Conservation (phyloP, 2,329 filamentous ascomycete species). For the Phyllosticta citriasiana region DNA sequence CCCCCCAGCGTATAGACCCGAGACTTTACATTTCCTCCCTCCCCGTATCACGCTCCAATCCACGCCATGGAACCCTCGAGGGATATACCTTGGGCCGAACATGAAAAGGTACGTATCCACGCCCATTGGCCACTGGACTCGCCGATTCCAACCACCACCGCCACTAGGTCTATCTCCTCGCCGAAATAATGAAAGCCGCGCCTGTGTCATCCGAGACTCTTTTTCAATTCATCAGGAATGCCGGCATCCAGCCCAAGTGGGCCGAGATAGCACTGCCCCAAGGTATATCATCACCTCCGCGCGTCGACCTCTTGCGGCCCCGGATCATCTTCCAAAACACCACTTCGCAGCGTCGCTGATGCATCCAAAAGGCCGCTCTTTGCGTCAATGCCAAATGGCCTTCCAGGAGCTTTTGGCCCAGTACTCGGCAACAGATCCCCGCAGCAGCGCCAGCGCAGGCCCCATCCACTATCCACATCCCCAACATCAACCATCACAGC, state of each 20-base stretch:
- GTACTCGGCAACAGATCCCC: conserved; percentile 14
- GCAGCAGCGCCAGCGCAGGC: conserved; percentile 7
- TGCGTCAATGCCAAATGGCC: conserved; percentile 27
- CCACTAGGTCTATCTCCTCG: conserved; percentile 33
- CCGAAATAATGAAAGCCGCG: conserved; percentile 42
- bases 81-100: conserved; percentile 35
- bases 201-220: conserved; percentile 34
- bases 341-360: neutral
- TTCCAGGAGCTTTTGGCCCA: conserved; percentile 21
- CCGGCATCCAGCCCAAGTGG: conserved; percentile 38
- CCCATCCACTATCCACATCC: conserved; percentile 17
- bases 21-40: conserved; percentile 20
- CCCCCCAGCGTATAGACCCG: conserved; percentile 9
- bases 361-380: conserved; percentile 22
- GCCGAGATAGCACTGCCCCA: conserved; percentile 39
- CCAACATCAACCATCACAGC: conserved; percentile 17
- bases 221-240: conserved; percentile 34
- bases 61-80: conserved; percentile 33
- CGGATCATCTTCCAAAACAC: neutral
- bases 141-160: neutral
- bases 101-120: conserved; percentile 34
- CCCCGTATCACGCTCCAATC: conserved; percentile 15
- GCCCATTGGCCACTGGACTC: conserved; percentile 4
- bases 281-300: conserved; percentile 28
- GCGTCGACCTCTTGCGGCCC: neutral